These are phyloP conservation scores for Porcisia hertigi DNA, from an alignment of 208 protist species.

Conservation along the genomic window DNA sequence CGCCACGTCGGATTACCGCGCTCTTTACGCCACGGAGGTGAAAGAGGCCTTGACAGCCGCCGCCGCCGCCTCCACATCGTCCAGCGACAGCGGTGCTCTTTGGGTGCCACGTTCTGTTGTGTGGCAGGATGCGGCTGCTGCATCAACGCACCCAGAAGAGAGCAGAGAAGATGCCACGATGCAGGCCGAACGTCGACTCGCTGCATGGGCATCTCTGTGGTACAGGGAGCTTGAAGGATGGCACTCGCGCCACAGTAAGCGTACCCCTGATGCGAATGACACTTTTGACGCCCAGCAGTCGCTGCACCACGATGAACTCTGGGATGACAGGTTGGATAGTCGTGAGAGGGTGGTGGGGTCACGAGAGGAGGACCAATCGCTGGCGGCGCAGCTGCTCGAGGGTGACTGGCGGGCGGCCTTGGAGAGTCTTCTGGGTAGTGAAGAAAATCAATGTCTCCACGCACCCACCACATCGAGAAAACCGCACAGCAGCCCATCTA, in stretches of 20 bases:
- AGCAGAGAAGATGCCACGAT: constrained; percentile 2
- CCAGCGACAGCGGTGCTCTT: neutral
- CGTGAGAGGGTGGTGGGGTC: neutral
- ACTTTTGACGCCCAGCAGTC: neutral
- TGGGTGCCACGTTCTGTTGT: neutral
- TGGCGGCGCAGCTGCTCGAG: constrained; percentile 11
- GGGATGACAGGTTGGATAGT: neutral
- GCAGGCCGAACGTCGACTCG: constrained; percentile 16
- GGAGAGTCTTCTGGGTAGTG: neutral
- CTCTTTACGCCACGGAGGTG: constrained; percentile 2
- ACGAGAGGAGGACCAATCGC: constrained; percentile 5
- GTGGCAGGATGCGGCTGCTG: constrained; percentile 4
- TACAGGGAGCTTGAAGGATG: neutral
- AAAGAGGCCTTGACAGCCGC: neutral
- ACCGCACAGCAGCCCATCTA: neutral
- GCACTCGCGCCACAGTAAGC: neutral
- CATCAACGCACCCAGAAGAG: neutral
- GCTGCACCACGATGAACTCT: neutral
- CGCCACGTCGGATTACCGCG: constrained; percentile 12
- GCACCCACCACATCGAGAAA: neutral
- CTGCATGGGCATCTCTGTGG: constrained; percentile 11
- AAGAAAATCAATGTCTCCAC: no score
- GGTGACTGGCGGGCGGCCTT: constrained; percentile 8
- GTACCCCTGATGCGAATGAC: neutral
- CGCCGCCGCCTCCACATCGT: neutral